Percentiles rank a stretch among this genome's conserved stretches.
Evolutionary conservation across 2,329 filamentous ascomycete genomes (phyloP).

Genomic region (Xylariaceae sp.): DNA sequence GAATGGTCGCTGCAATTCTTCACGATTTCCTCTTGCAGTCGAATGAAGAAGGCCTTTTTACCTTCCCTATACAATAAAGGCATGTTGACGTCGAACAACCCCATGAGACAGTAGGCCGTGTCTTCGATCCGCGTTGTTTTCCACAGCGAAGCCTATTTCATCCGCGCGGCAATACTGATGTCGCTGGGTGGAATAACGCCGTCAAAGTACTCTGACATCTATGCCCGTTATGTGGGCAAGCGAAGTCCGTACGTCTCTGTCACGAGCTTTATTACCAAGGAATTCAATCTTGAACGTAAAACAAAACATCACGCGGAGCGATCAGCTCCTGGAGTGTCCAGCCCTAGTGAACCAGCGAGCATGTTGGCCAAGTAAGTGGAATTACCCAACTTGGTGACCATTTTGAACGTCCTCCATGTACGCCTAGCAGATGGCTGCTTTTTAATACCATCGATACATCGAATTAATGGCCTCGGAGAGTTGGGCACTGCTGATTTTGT

Average conservation of each 20-base stretch:
- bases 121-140: conserved; percentile 12
- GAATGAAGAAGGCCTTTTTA: conserved; percentile 13
- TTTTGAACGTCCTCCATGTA: conserved; percentile 13
- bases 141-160: conserved; percentile 14
- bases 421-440: conserved; percentile 9
- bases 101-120: conserved; percentile 13
- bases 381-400: not conserved
- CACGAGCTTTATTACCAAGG: conserved; percentile 10
- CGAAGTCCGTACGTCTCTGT: conserved; percentile 7
- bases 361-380: conserved; percentile 1
- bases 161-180: conserved; percentile 9
- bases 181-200: conserved; percentile 7
- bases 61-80: conserved; percentile 14
- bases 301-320: conserved; percentile 13
- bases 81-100: conserved; percentile 16
- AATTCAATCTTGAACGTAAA: conserved; percentile 8
- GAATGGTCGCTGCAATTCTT: conserved; percentile 12
- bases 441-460: conserved; percentile 11
- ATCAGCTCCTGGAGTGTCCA: conserved; percentile 14
- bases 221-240: conserved; percentile 11
- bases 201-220: conserved; percentile 9
- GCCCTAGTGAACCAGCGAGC: conserved; percentile 13
- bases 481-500: conserved; percentile 14
- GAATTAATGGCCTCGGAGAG: conserved; percentile 14
- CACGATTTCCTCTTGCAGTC: conserved; percentile 15